These are phyloP conservation scores for Podospora appendiculata DNA, from an alignment of 495 filamentous ascomycete genomes.

Conservation along the genomic window DNA sequence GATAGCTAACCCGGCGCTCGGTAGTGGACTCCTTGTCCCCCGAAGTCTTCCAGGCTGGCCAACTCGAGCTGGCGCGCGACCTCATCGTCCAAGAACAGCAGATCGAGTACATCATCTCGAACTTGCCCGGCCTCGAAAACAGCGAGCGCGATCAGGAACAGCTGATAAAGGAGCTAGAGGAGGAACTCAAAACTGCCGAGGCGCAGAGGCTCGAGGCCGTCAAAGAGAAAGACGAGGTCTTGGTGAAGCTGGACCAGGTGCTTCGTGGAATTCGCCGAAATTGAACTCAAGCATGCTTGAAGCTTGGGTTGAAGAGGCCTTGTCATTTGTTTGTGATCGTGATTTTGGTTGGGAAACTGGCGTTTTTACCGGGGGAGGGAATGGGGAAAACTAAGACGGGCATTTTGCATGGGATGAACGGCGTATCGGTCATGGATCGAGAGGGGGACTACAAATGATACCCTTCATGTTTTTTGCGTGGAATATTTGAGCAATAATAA, in stretches of 20 bases:
- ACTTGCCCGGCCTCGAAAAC: slow-evolving; percentile 78
- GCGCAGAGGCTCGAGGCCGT: slow-evolving; percentile 61
- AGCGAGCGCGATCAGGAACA: slow-evolving; percentile 76
- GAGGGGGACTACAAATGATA: too few species aligned
- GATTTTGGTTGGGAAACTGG: too few species aligned
- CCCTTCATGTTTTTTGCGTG: too few species aligned
- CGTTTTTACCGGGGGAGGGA: too few species aligned
- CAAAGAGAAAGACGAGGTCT: slow-evolving; percentile 59
- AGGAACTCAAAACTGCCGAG: slow-evolving; percentile 67
- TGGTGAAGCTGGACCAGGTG: slow-evolving; percentile 60
- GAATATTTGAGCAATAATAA: too few species aligned
- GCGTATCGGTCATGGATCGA: too few species aligned
- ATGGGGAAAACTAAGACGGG: too few species aligned
- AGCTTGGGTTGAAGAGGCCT: too few species aligned
- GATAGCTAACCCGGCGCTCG: too few species aligned
- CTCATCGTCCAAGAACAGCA: slow-evolving; percentile 88
- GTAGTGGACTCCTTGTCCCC: slow-evolving; percentile 55
- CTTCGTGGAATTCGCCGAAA: slow-evolving; percentile 49
- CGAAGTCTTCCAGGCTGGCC: slow-evolving; percentile 57
- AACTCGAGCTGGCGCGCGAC: slow-evolving; percentile 77
- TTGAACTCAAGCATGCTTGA: slow-evolving; percentile 10
- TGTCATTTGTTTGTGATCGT: not conserved
- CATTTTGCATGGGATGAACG: too few species aligned
- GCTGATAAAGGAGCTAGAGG: slow-evolving; percentile 67
- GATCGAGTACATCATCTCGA: slow-evolving; percentile 78